Evolutionary conservation across 768 basidiomycete genomes (phyloP).

Genomic region (Tricholoma sp.): DNA sequence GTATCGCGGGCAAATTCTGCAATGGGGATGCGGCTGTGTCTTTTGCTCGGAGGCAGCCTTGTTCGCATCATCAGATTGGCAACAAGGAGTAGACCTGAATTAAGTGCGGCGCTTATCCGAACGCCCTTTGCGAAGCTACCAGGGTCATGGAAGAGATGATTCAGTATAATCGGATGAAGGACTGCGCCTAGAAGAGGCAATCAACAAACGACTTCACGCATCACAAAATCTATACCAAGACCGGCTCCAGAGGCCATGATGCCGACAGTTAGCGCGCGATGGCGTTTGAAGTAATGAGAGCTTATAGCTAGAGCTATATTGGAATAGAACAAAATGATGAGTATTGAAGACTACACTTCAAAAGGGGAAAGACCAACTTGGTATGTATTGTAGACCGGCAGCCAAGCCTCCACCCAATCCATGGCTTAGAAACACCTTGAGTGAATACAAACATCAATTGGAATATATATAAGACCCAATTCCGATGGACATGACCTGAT

Average conservation of each 20-base stretch:
- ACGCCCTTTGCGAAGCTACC: constrained; percentile 37
- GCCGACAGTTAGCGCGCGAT: constrained; percentile 45
- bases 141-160: constrained; percentile 33
- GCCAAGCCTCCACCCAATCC: constrained; percentile 42
- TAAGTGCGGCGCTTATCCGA: constrained; percentile 33
- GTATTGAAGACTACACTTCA: neutral
- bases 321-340: neutral
- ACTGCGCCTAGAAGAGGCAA: constrained; percentile 33
- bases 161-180: constrained; percentile 56
- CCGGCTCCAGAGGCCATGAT: constrained; percentile 27
- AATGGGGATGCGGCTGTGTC: constrained; percentile 16
- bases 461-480: neutral
- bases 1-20: constrained; percentile 25
- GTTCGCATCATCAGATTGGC: constrained; percentile 30
- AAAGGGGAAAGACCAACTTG: constrained; percentile 12
- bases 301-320: constrained; percentile 30
- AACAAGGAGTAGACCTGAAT: constrained; percentile 25
- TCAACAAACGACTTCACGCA: neutral
- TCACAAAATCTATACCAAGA: constrained; percentile 4
- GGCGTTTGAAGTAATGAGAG: constrained; percentile 46
- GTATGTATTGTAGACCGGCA: constrained; percentile 39
- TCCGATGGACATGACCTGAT: constrained; percentile 17
- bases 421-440: constrained; percentile 38
- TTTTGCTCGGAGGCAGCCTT: constrained; percentile 28
- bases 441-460: neutral